Conservation (phyloP, 2,329 filamentous ascomycete genomes). For the Colletotrichum siamense region DNA sequence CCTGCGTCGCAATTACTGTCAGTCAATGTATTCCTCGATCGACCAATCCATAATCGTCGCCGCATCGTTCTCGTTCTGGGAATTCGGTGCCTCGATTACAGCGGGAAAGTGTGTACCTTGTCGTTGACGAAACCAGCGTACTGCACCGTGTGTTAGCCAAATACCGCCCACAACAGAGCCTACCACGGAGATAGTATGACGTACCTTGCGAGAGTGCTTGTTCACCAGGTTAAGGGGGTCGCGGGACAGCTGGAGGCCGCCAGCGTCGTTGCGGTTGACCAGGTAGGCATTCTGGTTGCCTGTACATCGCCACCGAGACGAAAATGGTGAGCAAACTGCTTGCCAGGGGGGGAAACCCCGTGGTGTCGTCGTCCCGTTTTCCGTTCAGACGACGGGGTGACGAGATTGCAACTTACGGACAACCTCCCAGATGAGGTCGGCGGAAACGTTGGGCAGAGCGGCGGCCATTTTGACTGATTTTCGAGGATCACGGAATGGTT, state of each 20-base stretch:
- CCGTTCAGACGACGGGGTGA: neutral
- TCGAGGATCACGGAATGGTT: conserved; percentile 33
- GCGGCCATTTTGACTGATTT: conserved; percentile 60
- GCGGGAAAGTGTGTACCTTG: conserved; percentile 67
- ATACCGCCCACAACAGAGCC: neutral
- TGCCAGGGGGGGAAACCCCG: neutral
- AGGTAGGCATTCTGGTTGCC: conserved; percentile 90
- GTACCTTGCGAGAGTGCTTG: conserved; percentile 89
- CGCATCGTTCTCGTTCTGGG: neutral
- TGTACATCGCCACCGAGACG: conserved; percentile 40
- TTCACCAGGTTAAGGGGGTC: conserved; percentile 95
- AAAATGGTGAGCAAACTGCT: neutral
- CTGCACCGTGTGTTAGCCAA: conserved; percentile 55
- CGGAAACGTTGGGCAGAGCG: conserved; percentile 76
- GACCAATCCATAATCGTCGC: conserved; percentile 15
- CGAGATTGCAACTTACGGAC: conserved; percentile 72
- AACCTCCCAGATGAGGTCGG: conserved; percentile 94
- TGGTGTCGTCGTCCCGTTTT: neutral
- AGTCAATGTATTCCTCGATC: neutral
- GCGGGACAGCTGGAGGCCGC: conserved; percentile 88
- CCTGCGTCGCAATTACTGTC: conserved; percentile 54
- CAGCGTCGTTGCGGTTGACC: conserved; percentile 83
- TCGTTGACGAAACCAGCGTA: conserved; percentile 92
- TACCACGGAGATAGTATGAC: conserved; percentile 9
- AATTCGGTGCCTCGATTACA: neutral